Base-by-base conservation (phyloP, 805 yeast genomes). In the Yarrowia alimentaria region DNA sequence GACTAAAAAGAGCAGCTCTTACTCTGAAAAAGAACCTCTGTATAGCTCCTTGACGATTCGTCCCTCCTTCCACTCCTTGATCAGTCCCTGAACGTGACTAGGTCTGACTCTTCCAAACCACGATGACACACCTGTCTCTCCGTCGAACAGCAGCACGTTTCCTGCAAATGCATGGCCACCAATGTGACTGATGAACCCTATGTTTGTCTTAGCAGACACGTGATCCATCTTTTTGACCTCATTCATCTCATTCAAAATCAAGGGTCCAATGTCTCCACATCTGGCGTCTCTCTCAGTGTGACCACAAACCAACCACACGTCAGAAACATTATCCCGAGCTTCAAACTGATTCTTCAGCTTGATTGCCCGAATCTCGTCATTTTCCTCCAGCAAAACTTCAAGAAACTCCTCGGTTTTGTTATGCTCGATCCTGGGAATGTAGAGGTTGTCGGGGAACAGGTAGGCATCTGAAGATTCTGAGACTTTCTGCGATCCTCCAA, bases 161-260 rank as follows among this genome's bases (percentile, higher is more conserved):
- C 95, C 95, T 1, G 96, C 95, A 64, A 78, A 87, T 2, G 75
- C 85, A 62, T 87, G 96, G 0, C 96, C 96, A 1, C 95, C 94
- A 31, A 87, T 71, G 63, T 87, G 96, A 10, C 42, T 34, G 26
- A 65, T 64, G 2, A 67, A 55, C 4, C 69, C 68, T 2, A 54
- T 17, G 25, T 60, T 58, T 52, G 63, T 38, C 32, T 57, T 59
- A n/a, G n/a, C n/a, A n/a, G n/a, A n/a, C n/a, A n/a, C n/a, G n/a
- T n/a, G n/a, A 0, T 26, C n/a, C 2, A n/a, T 10, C 1, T 13
- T 4, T n/a, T 18, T 37, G 31, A 40, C n/a, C 5, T 40, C 47
- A 14, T 28, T 9, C 47, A 40, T 40, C 11, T 40, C 47, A 1
- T 13, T 9, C 33, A 40, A 14, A 11, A 83, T 60, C 12, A 79